These are phyloP conservation scores for Holtermannia corniformis DNA, from an alignment of 768 basidiomycete species.

Conservation along the genomic window DNA sequence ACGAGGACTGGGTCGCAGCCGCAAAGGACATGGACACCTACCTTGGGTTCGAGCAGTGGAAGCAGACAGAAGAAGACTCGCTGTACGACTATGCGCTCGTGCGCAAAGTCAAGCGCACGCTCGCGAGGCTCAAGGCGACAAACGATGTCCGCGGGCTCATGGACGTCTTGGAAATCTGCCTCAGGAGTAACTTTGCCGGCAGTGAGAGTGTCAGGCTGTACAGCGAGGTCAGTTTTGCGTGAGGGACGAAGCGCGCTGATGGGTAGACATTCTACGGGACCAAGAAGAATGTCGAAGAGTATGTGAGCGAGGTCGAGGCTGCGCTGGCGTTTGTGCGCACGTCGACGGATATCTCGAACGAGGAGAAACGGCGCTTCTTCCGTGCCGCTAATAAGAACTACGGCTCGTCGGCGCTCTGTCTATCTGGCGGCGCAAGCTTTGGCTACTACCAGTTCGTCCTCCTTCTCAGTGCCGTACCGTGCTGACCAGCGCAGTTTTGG, in stretches of 20 bases:
- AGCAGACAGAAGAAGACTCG: slow-evolving; percentile 66
- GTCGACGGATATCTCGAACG: slow-evolving; percentile 59
- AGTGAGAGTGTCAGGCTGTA: slow-evolving; percentile 81
- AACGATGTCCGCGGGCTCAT: slow-evolving; percentile 77
- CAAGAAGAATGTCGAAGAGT: slow-evolving; percentile 82
- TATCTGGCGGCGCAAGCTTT: slow-evolving; percentile 92
- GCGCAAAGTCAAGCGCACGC: slow-evolving; percentile 54
- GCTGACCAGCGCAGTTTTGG: slow-evolving; percentile 48
- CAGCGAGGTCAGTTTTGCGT: slow-evolving; percentile 60
- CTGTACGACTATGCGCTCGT: slow-evolving; percentile 90
- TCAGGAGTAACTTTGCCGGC: slow-evolving; percentile 86
- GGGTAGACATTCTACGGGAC: slow-evolving; percentile 83
- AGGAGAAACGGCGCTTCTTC: slow-evolving; percentile 90
- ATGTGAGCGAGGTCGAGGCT: slow-evolving; percentile 65
- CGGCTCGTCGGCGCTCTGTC: slow-evolving; percentile 80
- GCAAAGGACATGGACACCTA: slow-evolving; percentile 70
- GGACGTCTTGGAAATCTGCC: slow-evolving; percentile 81
- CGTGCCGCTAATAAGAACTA: slow-evolving; percentile 78
- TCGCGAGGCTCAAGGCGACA: slow-evolving; percentile 59
- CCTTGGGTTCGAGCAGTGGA: slow-evolving; percentile 84
- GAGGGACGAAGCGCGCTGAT: background rate
- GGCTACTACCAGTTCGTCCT: slow-evolving; percentile 63
- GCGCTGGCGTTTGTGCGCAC: slow-evolving; percentile 69
- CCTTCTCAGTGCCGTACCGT: too few relatives aligned
- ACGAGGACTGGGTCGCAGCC: slow-evolving; percentile 81